Conservation (phyloP, 2,329 filamentous ascomycete species). For the Pestalotiopsis sp. region DNA sequence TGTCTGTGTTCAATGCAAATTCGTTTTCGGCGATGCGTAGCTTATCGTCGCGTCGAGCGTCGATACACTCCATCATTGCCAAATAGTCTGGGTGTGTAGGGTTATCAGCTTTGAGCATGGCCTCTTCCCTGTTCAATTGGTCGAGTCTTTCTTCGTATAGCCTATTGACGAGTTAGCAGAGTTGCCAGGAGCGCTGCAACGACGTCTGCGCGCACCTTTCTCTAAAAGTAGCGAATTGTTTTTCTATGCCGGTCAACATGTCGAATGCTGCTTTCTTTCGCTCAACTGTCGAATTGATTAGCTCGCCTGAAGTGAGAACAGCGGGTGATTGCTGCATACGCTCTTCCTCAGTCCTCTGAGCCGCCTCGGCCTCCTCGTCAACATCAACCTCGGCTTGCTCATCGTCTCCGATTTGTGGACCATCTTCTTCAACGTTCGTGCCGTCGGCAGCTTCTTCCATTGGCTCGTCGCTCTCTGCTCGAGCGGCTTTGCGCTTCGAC, state of each 20-base stretch:
- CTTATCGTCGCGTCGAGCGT: constrained; percentile 81
- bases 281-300: constrained; percentile 59
- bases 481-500: constrained; percentile 32
- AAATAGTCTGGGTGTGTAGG: constrained; percentile 91
- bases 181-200: neutral
- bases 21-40: constrained; percentile 75
- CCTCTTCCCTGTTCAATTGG: constrained; percentile 73
- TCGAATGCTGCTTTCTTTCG: constrained; percentile 81
- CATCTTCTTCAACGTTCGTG: constrained; percentile 40
- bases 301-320: constrained; percentile 18
- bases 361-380: constrained; percentile 62
- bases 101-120: constrained; percentile 58
- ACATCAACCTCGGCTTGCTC: constrained; percentile 56
- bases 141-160: constrained; percentile 88
- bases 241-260: constrained; percentile 78
- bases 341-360: constrained; percentile 66
- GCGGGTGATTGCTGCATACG: constrained; percentile 43
- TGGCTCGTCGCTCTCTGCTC: constrained; percentile 16
- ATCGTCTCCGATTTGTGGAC: constrained; percentile 54
- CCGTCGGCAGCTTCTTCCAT: constrained; percentile 31
- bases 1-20: constrained; percentile 72
- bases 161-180: constrained; percentile 46
- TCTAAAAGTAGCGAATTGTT: constrained; percentile 84
- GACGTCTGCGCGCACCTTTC: constrained; percentile 61
- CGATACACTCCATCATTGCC: constrained; percentile 84